phyloP scores from a whole-genome alignment of 129 eudicot species.

The Lactuca saligna region DNA sequence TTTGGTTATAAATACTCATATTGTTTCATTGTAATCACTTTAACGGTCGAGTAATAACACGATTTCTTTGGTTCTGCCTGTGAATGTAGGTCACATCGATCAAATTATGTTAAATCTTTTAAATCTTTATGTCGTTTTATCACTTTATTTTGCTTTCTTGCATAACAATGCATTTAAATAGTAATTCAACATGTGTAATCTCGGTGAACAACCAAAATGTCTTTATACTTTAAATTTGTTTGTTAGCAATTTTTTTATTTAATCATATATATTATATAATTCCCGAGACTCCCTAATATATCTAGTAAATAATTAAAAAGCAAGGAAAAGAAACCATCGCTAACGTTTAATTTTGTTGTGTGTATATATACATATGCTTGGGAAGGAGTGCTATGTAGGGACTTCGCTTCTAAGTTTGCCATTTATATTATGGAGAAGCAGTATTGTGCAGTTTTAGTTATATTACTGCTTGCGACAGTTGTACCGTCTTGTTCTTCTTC shows the following conservation, averaged over 20 bases:
- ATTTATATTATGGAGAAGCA: conserved; percentile 8
- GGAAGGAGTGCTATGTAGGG: neutral
- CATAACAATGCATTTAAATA: no score
- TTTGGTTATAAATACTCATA: no score
- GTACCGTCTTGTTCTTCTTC: conserved; percentile 37
- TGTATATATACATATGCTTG: conserved; percentile 23
- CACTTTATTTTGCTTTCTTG: no score
- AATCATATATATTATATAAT: neutral
- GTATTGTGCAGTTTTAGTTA: neutral
- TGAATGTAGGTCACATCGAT: no score
- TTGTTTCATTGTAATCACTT: no score
- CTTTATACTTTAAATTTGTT: neutral
- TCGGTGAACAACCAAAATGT: neutral
- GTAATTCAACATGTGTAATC: neutral
- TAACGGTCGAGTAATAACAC: no score
- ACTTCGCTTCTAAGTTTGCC: neutral
- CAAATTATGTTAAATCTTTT: no score
- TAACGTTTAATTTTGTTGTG: neutral
- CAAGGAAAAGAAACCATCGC: neutral
- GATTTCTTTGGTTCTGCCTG: no score
- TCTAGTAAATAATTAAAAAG: neutral
- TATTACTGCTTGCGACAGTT: conserved; percentile 14
- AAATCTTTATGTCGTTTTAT: no score
- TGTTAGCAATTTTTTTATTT: neutral
- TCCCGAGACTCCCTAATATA: conserved; percentile 1